phyloP scores from a whole-genome alignment of 2,329 filamentous ascomycete genomes.

The Hansfordia pulvinata region DNA sequence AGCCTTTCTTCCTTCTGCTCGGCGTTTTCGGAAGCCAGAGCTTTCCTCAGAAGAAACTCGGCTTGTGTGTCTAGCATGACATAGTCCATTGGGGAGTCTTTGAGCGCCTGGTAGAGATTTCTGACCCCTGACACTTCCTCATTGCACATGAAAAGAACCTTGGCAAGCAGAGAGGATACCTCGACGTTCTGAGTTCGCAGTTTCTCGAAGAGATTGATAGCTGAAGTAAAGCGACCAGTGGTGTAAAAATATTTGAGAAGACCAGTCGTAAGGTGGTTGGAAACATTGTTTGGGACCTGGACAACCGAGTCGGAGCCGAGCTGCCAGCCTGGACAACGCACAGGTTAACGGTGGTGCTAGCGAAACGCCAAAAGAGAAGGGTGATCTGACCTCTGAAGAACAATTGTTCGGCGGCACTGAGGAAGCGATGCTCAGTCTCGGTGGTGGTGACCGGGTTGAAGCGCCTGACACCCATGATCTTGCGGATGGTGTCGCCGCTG shows the following conservation, averaged over 20 bases:
- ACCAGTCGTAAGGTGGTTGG: slow-evolving; percentile 89
- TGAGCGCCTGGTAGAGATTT: slow-evolving; percentile 73
- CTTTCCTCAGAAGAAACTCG: slow-evolving; percentile 80
- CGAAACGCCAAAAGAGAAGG: too few relatives aligned
- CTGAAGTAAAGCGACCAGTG: slow-evolving; percentile 84
- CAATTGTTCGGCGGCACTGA: slow-evolving; percentile 84
- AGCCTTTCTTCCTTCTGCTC: slow-evolving; percentile 53
- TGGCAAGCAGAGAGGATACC: slow-evolving; percentile 82
- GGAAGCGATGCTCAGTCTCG: slow-evolving; percentile 93
- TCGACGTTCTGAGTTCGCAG: slow-evolving; percentile 81
- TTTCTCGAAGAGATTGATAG: slow-evolving; percentile 97
- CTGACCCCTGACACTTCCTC: slow-evolving; percentile 95
- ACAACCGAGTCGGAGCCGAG: slow-evolving; percentile 93
- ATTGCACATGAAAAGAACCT: slow-evolving; percentile 85
- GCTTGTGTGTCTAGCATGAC: slow-evolving; percentile 91
- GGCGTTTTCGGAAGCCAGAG: slow-evolving; percentile 36
- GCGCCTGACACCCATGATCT: slow-evolving; percentile 89
- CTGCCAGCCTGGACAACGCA: slow-evolving; percentile 58
- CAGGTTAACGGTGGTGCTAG: slow-evolving; percentile 7
- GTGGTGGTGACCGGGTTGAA: slow-evolving; percentile 98
- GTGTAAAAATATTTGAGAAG: slow-evolving; percentile 91
- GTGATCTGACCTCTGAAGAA: slow-evolving; percentile 68
- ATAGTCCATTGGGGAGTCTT: slow-evolving; percentile 94
- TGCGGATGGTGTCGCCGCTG: slow-evolving; percentile 85
- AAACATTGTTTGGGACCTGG: slow-evolving; percentile 92